These are phyloP conservation scores for Colletotrichum cordylinicola DNA, from an alignment of 2,329 filamentous ascomycete species.

Conservation along the genomic window DNA sequence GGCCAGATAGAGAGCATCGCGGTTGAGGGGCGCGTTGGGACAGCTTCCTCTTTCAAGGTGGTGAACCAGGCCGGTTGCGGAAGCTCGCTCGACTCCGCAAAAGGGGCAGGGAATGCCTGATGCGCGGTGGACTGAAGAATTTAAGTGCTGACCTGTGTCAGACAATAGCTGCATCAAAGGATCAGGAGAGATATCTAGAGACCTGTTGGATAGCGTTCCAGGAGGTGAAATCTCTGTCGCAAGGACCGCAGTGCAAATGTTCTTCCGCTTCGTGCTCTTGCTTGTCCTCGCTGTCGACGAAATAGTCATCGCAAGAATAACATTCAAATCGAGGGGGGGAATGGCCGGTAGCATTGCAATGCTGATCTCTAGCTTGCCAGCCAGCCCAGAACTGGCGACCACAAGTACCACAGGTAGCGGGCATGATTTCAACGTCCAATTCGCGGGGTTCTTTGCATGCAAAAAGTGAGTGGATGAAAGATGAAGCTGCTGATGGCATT, in stretches of 20 bases:
- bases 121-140: constrained; percentile 55
- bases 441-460: not conserved
- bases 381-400: constrained; percentile 27
- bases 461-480: not conserved
- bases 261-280: not conserved
- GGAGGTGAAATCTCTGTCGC: not conserved
- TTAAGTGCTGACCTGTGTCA: constrained; percentile 52
- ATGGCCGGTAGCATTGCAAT: constrained; percentile 32
- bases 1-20: constrained; percentile 50
- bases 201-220: not conserved
- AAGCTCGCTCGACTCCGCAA: constrained; percentile 50
- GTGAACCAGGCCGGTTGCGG: constrained; percentile 58
- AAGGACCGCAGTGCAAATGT: not conserved
- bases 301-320: constrained; percentile 27
- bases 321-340: constrained; percentile 30
- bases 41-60: constrained; percentile 64
- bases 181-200: not conserved
- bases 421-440: not conserved
- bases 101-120: constrained; percentile 57
- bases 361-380: constrained; percentile 29
- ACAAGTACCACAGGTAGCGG: constrained; percentile 30
- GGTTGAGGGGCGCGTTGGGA: constrained; percentile 49
- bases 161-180: not conserved
- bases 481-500: not conserved
- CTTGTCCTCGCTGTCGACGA: constrained; percentile 27